Conservation (phyloP, 1,139 yeast species). For the Blastobotrys persicus region DNA sequence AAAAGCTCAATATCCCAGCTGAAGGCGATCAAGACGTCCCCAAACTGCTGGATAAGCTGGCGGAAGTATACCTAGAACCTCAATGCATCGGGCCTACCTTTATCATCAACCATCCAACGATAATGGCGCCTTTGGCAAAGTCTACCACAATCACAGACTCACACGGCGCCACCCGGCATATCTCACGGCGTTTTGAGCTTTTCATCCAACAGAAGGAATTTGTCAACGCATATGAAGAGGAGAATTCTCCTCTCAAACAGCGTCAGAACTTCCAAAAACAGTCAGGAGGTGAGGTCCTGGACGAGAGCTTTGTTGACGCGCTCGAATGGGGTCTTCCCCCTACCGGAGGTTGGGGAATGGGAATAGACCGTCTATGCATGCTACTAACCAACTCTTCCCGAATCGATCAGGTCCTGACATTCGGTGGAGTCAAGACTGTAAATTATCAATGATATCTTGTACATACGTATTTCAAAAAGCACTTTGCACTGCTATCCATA, state of each 20-base stretch:
- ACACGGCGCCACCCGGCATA: slow-evolving; percentile 35
- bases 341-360: slow-evolving; percentile 98
- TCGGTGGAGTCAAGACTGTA: slow-evolving; percentile 79
- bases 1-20: slow-evolving; percentile 3
- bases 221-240: slow-evolving; percentile 95
- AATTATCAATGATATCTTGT: slow-evolving; percentile 27
- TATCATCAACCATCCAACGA: slow-evolving; percentile 79
- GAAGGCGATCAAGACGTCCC: slow-evolving; percentile 36
- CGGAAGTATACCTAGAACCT: slow-evolving; percentile 65
- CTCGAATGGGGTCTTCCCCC: slow-evolving; percentile 97
- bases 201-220: slow-evolving; percentile 79
- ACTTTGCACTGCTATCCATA: too few species aligned
- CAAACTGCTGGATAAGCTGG: slow-evolving; percentile 63
- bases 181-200: slow-evolving; percentile 77
- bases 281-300: slow-evolving; percentile 59
- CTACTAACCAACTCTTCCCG: slow-evolving; percentile 59
- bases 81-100: slow-evolving; percentile 61
- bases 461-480: too few species aligned
- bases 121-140: slow-evolving; percentile 86
- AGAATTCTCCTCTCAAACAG: slow-evolving; percentile 79
- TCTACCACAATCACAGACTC: slow-evolving; percentile 41
- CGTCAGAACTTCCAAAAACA: slow-evolving; percentile 41
- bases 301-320: slow-evolving; percentile 63
- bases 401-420: slow-evolving; percentile 76
- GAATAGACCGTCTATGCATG: slow-evolving; percentile 88